Evolutionary conservation across 2,329 filamentous ascomycete genomes (phyloP), one percentile per base, ranked within the genome.

Genomic region (Aureobasidium zeae): DNA sequence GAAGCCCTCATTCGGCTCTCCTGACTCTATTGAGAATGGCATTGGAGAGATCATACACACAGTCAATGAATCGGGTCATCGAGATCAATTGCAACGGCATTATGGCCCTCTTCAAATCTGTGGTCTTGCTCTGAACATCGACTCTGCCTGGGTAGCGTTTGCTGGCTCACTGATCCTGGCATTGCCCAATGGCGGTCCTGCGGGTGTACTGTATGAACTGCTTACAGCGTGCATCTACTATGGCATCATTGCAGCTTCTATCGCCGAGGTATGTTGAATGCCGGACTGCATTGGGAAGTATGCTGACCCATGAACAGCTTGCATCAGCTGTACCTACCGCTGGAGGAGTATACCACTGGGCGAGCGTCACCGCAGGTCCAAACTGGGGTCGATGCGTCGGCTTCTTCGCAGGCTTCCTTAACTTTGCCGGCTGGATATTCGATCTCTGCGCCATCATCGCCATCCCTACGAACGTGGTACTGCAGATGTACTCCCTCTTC

Each of bases 61-160:
- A n/a, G 57, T 81, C 55, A 82, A 82, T 53, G 76, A 75, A 1
- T 77, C 77, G 2, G 77, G 78, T 5, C 76, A 81, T 57, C 66
- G 64, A 48, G 77, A 81, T 57, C 76, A 81, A 56, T 61, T 82
- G 26, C 70, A 73, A 46, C 68, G 77, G 12, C 78, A 81, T 53
- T 79, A 79, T 56, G 69, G 72, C 31, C 61, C 79, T n/a, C 51
- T 77, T 33, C 74, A 71, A 43, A 69, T 79, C 34, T 73, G 74
- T 38, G 37, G 49, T 17, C 48, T 62, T 33, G 76, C 74, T 0
- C 60, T 81, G 38, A 79, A 75, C 1, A 73, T 78, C 17, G 77
- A 79, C 57, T 80, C 79, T 53, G 76, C 77, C 13, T 82, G 77
- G 77, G 70, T 77, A 43, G 74, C 76, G 5, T 62, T 80, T 47